Conservation (phyloP, 106 monocot species). For the Phalaenopsis aphrodite region DNA sequence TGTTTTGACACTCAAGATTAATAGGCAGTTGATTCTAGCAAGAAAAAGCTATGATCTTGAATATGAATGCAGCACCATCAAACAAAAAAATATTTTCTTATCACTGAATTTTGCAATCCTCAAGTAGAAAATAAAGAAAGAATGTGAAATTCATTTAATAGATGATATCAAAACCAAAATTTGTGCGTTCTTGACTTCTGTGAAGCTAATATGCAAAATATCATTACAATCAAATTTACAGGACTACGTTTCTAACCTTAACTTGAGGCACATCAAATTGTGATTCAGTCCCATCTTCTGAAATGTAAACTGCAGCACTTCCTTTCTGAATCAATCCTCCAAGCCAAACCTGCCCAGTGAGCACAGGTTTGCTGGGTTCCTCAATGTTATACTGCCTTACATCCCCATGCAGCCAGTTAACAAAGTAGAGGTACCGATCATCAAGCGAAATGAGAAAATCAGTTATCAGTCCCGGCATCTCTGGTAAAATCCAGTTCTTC, state of each 20-base stretch:
- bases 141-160: too few species aligned
- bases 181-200: too few species aligned
- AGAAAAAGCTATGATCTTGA: too few species aligned
- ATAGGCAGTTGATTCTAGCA: too few species aligned
- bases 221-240: too few species aligned
- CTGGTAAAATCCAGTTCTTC: constrained; percentile 89
- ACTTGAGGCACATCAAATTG: constrained; percentile 73
- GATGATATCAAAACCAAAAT: too few species aligned
- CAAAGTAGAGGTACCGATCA: constrained; percentile 85
- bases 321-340: constrained; percentile 90
- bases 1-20: too few species aligned
- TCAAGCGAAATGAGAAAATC: constrained; percentile 96
- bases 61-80: too few species aligned
- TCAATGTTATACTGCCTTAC: constrained; percentile 92
- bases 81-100: too few species aligned
- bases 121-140: too few species aligned
- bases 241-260: constrained; percentile 35
- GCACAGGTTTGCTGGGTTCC: constrained; percentile 69
- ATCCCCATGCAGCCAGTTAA: constrained; percentile 95
- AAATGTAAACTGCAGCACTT: constrained; percentile 40
- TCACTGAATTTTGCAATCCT: too few species aligned
- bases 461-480: constrained; percentile 96
- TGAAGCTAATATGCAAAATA: too few species aligned
- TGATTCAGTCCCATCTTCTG: constrained; percentile 60
- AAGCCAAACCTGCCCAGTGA: constrained; percentile 90